These are phyloP conservation scores for Metarhizium humberi DNA, from an alignment of 2,329 filamentous ascomycete species.

Conservation along the genomic window DNA sequence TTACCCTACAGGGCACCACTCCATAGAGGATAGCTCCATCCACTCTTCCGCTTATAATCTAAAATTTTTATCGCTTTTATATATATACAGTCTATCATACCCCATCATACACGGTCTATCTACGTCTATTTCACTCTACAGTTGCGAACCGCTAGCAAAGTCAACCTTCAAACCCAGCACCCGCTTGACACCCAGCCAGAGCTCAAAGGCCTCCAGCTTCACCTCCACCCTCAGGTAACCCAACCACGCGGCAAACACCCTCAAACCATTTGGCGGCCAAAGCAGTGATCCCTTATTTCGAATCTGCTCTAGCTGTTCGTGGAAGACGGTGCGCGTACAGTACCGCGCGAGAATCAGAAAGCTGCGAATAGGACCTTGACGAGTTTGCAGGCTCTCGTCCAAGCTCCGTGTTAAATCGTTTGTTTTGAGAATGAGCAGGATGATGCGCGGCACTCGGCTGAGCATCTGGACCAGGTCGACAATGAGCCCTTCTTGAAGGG, in stretches of 20 bases:
- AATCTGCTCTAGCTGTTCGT: constrained; percentile 54
- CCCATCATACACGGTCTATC: background rate
- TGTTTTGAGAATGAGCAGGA: constrained; percentile 91
- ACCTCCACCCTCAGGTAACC: constrained; percentile 50
- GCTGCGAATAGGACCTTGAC: constrained; percentile 52
- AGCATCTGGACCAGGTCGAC: constrained; percentile 82
- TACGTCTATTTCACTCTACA: constrained; percentile 7
- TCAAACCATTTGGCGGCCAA: constrained; percentile 46
- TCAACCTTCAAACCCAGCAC: constrained; percentile 24
- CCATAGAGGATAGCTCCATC: background rate
- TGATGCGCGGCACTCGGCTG: constrained; percentile 81
- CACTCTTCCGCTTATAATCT: background rate
- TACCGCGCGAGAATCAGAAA: constrained; percentile 63
- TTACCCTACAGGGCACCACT: background rate
- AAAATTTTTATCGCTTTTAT: background rate
- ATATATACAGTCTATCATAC: background rate
- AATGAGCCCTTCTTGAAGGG: constrained; percentile 79
- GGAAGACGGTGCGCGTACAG: constrained; percentile 56
- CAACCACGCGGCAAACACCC: constrained; percentile 46
- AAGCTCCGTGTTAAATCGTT: constrained; percentile 92
- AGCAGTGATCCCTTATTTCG: constrained; percentile 42
- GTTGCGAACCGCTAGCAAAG: constrained; percentile 14
- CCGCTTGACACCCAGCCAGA: constrained; percentile 48
- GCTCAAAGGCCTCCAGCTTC: constrained; percentile 55
- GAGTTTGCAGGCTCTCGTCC: constrained; percentile 80